These are phyloP conservation scores for Raffaelea albimanens DNA, from an alignment of 2,329 filamentous ascomycete species.

Conservation along the genomic window DNA sequence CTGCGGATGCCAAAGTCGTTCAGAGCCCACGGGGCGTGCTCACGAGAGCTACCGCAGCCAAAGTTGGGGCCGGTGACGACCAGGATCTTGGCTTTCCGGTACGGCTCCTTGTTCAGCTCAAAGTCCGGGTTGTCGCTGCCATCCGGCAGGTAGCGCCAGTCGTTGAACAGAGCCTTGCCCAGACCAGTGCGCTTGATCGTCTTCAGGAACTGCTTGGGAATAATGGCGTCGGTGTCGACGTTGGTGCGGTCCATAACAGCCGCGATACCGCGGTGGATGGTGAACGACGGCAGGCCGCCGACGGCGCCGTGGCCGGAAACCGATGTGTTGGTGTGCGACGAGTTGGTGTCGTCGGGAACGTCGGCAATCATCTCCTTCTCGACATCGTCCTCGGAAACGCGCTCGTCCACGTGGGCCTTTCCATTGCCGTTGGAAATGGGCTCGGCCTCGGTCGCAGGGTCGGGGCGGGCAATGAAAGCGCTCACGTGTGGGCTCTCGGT, in stretches of 20 bases:
- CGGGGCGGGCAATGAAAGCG: constrained; percentile 31
- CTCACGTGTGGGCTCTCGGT: constrained; percentile 50
- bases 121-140: constrained; percentile 72
- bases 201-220: constrained; percentile 98
- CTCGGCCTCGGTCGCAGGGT: neutral
- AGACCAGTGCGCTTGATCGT: constrained; percentile 97
- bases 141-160: constrained; percentile 66
- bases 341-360: constrained; percentile 49
- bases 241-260: constrained; percentile 83
- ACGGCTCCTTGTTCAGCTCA: constrained; percentile 83
- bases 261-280: constrained; percentile 72
- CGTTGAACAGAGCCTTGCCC: constrained; percentile 77
- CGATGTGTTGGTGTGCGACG: constrained; percentile 54
- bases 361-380: constrained; percentile 46
- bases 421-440: constrained; percentile 1
- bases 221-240: constrained; percentile 98
- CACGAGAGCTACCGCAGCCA: constrained; percentile 83
- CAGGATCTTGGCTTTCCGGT: constrained; percentile 76
- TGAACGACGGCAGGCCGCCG: constrained; percentile 74
- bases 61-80: constrained; percentile 91
- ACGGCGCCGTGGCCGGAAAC: constrained; percentile 35
- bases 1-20: constrained; percentile 94
- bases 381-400: constrained; percentile 38
- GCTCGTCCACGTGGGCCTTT: constrained; percentile 43
- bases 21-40: constrained; percentile 95